Conservation (phyloP, 441 rosid genomes). For the Adansonia rubrostipa region DNA sequence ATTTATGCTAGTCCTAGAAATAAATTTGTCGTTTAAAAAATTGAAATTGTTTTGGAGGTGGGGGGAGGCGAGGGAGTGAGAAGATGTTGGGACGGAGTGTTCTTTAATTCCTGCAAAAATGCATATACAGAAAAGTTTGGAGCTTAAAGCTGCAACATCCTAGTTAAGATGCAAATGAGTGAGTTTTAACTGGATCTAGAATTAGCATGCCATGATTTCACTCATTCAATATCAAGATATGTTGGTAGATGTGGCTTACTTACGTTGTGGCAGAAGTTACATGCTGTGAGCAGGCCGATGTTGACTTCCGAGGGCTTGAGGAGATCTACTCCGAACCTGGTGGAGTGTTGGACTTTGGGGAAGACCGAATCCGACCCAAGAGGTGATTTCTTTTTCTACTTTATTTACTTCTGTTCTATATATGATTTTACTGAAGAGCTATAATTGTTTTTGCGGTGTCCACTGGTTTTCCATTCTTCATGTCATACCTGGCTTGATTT, state of each 20-base stretch:
- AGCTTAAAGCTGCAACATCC: constrained; percentile 5
- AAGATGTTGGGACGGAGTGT: background rate
- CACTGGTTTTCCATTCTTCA: background rate
- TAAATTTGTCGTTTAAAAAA: background rate
- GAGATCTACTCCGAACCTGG: constrained; percentile 91
- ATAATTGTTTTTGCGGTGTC: background rate
- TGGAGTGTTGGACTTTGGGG: constrained; percentile 96
- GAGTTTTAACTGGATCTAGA: constrained; percentile 20
- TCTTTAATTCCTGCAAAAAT: constrained; percentile 9
- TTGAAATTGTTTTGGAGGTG: background rate
- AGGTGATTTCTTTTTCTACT: constrained; percentile 51
- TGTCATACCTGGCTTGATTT: background rate
- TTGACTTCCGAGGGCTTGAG: constrained; percentile 84
- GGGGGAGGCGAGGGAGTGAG: background rate
- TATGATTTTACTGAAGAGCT: constrained; percentile 9
- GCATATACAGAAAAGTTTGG: background rate
- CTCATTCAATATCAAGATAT: constrained; percentile 43
- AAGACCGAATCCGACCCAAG: constrained; percentile 89
- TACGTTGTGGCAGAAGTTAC: constrained; percentile 98
- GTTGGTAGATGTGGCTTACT: constrained; percentile 95
- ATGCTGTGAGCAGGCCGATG: constrained; percentile 90
- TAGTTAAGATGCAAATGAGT: constrained; percentile 15
- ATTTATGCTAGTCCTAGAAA: background rate
- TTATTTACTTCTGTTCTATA: background rate
- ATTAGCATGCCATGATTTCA: constrained; percentile 13